phyloP scores from a whole-genome alignment of 306 rosid genomes.

The Castanopsis chinensis region DNA sequence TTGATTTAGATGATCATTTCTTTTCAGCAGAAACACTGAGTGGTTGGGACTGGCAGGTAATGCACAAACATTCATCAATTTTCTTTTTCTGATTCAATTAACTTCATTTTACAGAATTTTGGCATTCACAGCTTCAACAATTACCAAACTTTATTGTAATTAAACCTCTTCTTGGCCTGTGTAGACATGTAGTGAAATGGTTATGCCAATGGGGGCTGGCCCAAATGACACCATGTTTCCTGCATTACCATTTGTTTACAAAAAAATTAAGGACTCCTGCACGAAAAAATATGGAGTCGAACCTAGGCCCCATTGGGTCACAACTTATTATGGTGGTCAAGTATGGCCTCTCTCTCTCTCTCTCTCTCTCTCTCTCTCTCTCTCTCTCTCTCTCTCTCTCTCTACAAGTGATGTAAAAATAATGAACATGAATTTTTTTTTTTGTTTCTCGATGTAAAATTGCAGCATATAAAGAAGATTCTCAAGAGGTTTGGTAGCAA shows the following conservation, averaged over 20 bases:
- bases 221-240: slow-evolving; percentile 1
- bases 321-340: background rate
- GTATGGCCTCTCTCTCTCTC: slow-evolving; percentile 1
- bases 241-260: background rate
- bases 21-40: background rate
- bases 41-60: slow-evolving; percentile 31
- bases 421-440: background rate
- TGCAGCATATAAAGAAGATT: slow-evolving; percentile 45
- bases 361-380: background rate
- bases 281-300: slow-evolving; percentile 33
- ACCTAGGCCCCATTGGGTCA: slow-evolving; percentile 41
- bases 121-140: background rate
- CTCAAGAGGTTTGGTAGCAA: slow-evolving; percentile 39
- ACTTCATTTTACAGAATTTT: background rate
- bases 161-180: background rate
- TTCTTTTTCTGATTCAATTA: background rate
- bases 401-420: background rate
- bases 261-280: slow-evolving; percentile 23
- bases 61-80: background rate
- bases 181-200: background rate
- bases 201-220: background rate
- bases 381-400: background rate
- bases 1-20: background rate
- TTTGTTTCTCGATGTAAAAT: background rate
- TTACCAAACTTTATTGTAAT: no score